Evolutionary conservation across 148 eudicot species (phyloP).

Genomic region (Nepenthes mirabilis): DNA sequence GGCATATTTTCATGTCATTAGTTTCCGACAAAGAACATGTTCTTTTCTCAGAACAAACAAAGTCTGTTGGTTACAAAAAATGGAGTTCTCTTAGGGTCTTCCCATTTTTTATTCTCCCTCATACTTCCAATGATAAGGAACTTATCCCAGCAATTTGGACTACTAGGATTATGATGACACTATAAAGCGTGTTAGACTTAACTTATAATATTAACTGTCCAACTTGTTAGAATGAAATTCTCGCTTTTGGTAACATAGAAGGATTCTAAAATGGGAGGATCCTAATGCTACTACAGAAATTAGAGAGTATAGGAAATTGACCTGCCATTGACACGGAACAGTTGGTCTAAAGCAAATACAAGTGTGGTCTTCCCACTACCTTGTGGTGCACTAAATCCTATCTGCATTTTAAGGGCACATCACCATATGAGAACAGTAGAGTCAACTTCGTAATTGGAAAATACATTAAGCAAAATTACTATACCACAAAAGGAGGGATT

Average conservation of each 20-base stretch:
- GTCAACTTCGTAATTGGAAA: background rate
- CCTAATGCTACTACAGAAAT: no score
- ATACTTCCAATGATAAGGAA: no score
- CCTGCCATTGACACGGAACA: constrained; percentile 69
- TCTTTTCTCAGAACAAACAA: background rate
- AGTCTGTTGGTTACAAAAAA: background rate
- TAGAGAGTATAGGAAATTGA: constrained; percentile 15
- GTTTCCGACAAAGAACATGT: constrained; percentile 3
- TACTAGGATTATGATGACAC: background rate
- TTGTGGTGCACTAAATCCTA: constrained; percentile 98
- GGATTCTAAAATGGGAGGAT: no score
- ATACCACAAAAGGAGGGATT: constrained; percentile 85
- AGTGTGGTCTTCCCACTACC: constrained; percentile 98
- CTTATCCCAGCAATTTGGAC: no score
- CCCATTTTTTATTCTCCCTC: no score
- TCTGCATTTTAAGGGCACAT: constrained; percentile 38
- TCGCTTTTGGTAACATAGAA: no score
- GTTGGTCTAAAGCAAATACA: constrained; percentile 75
- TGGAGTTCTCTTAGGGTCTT: background rate
- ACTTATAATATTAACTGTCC: no score
- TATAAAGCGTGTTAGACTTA: background rate
- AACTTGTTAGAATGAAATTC: no score
- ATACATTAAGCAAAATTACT: background rate
- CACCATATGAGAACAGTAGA: background rate
- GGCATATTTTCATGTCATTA: constrained; percentile 24